Evolutionary conservation across 805 yeast species (phyloP).

Genomic region (Lipomyces mesembrius): DNA sequence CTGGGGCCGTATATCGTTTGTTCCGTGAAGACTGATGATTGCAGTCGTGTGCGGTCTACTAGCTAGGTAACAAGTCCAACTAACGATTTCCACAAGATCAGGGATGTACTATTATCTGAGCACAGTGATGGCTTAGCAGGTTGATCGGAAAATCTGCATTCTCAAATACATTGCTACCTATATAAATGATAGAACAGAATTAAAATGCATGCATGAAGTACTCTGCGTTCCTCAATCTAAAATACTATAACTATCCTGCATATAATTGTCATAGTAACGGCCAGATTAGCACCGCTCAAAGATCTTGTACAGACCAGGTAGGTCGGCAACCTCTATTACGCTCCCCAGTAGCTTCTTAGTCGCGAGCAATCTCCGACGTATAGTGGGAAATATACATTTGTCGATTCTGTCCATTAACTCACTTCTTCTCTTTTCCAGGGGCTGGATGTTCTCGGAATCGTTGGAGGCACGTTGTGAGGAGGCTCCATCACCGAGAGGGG

Average conservation of each 20-base stretch:
- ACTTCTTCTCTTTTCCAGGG: conserved; percentile 42
- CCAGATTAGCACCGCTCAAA: conserved; percentile 75
- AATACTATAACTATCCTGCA: too few species aligned
- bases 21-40: too few species aligned
- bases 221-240: neutral
- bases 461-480: neutral
- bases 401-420: conserved; percentile 55
- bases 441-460: neutral
- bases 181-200: neutral
- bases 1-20: too few species aligned
- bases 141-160: too few species aligned
- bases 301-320: conserved; percentile 88
- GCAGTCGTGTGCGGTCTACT: too few species aligned
- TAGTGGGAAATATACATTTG: conserved; percentile 63
- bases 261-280: neutral
- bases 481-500: neutral
- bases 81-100: too few species aligned
- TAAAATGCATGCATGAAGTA: neutral
- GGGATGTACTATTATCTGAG: too few species aligned
- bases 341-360: conserved; percentile 52
- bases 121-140: neutral
- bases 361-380: conserved; percentile 68
- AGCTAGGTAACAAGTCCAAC: too few species aligned
- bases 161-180: neutral
- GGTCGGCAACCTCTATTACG: conserved; percentile 84